Evolutionary conservation across 164 flowering plant species (phyloP).

Genomic region (Berberis vulgaris): DNA sequence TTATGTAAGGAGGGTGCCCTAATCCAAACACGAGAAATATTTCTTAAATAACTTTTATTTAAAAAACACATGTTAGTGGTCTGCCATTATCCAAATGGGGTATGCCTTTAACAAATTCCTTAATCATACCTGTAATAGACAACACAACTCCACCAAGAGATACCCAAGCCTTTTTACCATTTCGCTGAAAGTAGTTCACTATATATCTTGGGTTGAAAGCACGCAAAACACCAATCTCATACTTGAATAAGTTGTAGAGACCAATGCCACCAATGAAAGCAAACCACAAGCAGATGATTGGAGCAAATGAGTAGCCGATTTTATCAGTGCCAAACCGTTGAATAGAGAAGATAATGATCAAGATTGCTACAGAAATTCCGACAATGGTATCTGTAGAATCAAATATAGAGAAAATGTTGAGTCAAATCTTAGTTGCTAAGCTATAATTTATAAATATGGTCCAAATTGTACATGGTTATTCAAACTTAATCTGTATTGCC

Average conservation of each 20-base stretch:
- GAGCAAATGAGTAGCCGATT: conserved; percentile 70
- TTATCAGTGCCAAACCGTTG: conserved; percentile 80
- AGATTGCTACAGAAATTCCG: conserved; percentile 50
- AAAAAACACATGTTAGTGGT: too few species aligned
- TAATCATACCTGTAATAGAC: conserved; percentile 47
- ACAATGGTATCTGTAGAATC: conserved; percentile 43
- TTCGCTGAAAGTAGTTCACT: conserved; percentile 16
- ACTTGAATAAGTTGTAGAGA: conserved; percentile 54
- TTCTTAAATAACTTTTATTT: too few species aligned
- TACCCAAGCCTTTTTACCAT: conserved; percentile 57
- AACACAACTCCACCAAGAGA: conserved; percentile 86
- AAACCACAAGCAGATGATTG: conserved; percentile 62
- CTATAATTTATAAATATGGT: not conserved
- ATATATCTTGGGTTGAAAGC: conserved; percentile 47
- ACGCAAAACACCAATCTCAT: conserved; percentile 36
- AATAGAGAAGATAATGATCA: conserved; percentile 45
- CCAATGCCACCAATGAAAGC: conserved; percentile 49
- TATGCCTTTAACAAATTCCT: not conserved
- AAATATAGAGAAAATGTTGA: not conserved
- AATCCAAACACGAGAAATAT: too few species aligned
- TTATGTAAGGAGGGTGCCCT: too few species aligned
- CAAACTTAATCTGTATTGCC: not conserved
- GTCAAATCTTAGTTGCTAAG: not conserved
- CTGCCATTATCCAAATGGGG: too few species aligned
- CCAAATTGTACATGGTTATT: not conserved